Conservation (phyloP, 495 filamentous ascomycete species). For the Hypoxylon perforatum region DNA sequence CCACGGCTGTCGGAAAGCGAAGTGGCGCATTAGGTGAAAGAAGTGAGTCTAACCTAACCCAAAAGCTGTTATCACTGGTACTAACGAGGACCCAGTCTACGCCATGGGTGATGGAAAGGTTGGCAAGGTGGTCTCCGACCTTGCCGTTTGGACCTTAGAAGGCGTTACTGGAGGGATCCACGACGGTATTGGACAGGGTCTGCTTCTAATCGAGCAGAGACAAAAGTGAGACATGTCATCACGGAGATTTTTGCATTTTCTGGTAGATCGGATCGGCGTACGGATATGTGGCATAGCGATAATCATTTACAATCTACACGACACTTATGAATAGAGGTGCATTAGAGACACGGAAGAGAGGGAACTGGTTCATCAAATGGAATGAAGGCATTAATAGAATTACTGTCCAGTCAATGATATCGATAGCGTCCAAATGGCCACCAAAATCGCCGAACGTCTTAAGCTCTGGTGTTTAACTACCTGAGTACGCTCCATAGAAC, state of each 20-base stretch:
- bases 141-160: constrained; percentile 67
- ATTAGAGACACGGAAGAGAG: constrained; percentile 19
- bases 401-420: constrained; percentile 11
- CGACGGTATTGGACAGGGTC: constrained; percentile 72
- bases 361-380: constrained; percentile 1
- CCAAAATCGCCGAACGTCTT: neutral
- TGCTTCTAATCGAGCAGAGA: constrained; percentile 58
- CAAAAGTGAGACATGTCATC: constrained; percentile 34
- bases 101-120: constrained; percentile 68
- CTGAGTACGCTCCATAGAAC: constrained; percentile 10
- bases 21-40: constrained; percentile 61
- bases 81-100: constrained; percentile 46
- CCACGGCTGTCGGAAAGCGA: constrained; percentile 64
- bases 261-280: constrained; percentile 11
- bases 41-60: constrained; percentile 21
- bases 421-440: neutral
- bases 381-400: constrained; percentile 4
- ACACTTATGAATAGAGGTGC: constrained; percentile 11
- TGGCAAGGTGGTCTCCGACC: constrained; percentile 60
- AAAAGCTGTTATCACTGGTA: constrained; percentile 2
- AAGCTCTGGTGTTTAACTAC: neutral
- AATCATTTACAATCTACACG: constrained; percentile 1
- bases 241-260: constrained; percentile 18
- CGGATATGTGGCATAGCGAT: constrained; percentile 7
- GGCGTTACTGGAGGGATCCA: constrained; percentile 70